phyloP scores from a whole-genome alignment of 2,329 filamentous ascomycete genomes.

The Cladosporium halotolerans region DNA sequence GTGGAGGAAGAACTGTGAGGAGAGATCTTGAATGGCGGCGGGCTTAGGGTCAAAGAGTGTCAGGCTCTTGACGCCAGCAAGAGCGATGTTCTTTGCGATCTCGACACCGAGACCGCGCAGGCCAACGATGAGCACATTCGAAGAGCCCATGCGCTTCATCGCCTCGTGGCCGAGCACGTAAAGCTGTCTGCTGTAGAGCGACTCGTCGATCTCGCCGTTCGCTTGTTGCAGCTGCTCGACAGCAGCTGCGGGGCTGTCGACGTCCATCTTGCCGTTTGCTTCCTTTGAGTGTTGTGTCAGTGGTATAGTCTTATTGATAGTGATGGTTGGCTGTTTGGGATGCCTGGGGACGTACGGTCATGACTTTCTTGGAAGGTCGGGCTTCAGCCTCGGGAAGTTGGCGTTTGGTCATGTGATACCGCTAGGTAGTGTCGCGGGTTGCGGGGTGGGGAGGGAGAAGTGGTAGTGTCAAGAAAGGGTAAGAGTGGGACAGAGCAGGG shows the following conservation, averaged over 20 bases:
- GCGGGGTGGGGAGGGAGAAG: neutral
- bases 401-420: conserved; percentile 12
- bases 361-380: conserved; percentile 45
- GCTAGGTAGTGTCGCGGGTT: conserved; percentile 4
- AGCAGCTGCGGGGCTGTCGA: conserved; percentile 53
- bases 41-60: conserved; percentile 87
- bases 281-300: conserved; percentile 5
- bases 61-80: conserved; percentile 95
- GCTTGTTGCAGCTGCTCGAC: conserved; percentile 53
- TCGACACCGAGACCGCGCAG: conserved; percentile 93
- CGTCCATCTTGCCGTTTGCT: conserved; percentile 52
- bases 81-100: conserved; percentile 96
- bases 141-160: conserved; percentile 98
- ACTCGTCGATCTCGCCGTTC: conserved; percentile 59
- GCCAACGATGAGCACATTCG: conserved; percentile 86
- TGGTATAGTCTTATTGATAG: neutral
- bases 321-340: neutral
- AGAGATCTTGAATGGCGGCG: conserved; percentile 79
- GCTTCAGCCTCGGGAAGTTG: conserved; percentile 31
- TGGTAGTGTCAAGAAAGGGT: neutral
- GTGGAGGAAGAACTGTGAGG: conserved; percentile 93
- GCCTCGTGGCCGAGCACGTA: conserved; percentile 71
- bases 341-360: conserved; percentile 37
- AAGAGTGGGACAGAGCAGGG: neutral
- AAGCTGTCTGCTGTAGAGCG: conserved; percentile 61